Base-by-base conservation (phyloP, 139 green algal species). In the Chlorella sp. region DNA sequence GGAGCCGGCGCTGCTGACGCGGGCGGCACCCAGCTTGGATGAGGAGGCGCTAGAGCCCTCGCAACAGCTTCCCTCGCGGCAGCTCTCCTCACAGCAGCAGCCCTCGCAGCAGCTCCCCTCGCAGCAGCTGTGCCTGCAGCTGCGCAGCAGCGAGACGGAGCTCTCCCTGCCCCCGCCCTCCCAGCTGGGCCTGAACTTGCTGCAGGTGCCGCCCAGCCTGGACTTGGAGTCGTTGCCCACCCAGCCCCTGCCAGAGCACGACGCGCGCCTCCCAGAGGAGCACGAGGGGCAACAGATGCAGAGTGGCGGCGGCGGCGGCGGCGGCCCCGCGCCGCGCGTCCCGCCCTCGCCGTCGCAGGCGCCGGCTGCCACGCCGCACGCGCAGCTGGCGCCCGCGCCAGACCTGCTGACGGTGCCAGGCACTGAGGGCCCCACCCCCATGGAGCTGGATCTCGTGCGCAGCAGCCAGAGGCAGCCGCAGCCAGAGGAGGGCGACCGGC, bases 151-250 rank as follows among this genome's bases (percentile, higher is more conserved):
- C 31, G 67, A 61, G 19, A 61, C 67, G 0, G 46, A 62, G 67
- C 46, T 43, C 4, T 42, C 56, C 42, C 15, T 59, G 12, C 65
- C 65, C 5, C 23, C 46, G 33, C 33, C 46, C 67, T 17, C 17
- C 33, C 33, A 61, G 46, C 67, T 73, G 45, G 58, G 8, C 11
- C 46, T 46, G 33, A 31, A 35, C 9, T 33, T 61, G 33, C 61
- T 46, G 35, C 69, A 67, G 53, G 69, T 75, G 12, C 69, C 69
- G 0, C 38, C 53, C 40, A 75, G 53, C 3, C 69, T 53, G 40
- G 66, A 40, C 53, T 41, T 55, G n/a, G 27, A 65, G 53, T 53
- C 65, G 53, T 46, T 46, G 29, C 59, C n/a, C 33, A 14, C 8
- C 14, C 41, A 71, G 42, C 53, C 25, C 27, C 27, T 55, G 5